Evolutionary conservation across 768 basidiomycete species (phyloP).

Genomic region (Tulasnella sp.): DNA sequence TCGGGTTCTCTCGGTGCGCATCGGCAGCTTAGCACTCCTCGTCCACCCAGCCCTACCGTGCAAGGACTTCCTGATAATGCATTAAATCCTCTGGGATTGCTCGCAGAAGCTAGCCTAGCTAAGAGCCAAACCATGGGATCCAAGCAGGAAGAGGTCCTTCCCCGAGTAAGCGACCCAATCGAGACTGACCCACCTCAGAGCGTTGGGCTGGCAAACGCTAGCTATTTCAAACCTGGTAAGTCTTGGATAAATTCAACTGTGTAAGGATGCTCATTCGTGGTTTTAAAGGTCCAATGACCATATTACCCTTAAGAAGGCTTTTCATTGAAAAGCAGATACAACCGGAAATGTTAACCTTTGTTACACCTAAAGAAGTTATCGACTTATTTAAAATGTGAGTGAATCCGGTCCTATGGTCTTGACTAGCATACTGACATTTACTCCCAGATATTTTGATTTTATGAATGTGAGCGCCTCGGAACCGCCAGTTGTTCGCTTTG

Average conservation of each 20-base stretch:
- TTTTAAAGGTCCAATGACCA: constrained; percentile 69
- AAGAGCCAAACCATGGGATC: constrained; percentile 28
- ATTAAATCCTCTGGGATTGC: constrained; percentile 80
- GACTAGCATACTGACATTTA: constrained; percentile 1
- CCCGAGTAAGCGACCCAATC: constrained; percentile 32
- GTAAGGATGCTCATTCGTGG: not conserved
- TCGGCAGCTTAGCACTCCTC: not conserved
- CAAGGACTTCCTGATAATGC: constrained; percentile 87
- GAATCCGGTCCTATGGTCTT: constrained; percentile 24
- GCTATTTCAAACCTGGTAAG: constrained; percentile 85
- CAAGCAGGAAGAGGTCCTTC: not conserved
- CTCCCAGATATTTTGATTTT: constrained; percentile 55
- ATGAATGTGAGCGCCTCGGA: constrained; percentile 44
- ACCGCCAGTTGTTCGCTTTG: not conserved
- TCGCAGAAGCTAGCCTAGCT: constrained; percentile 67
- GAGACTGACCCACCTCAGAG: constrained; percentile 26
- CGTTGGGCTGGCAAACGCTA: constrained; percentile 69
- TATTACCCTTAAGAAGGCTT: constrained; percentile 64
- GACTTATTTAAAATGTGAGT: constrained; percentile 75
- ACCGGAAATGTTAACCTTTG: constrained; percentile 87
- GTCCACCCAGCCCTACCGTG: constrained; percentile 46
- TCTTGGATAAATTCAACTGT: not conserved
- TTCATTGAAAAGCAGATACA: constrained; percentile 83
- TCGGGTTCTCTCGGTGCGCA: constrained; percentile 16
- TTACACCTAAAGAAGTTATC: constrained; percentile 77